Percentiles rank a stretch among this genome's conserved stretches.
Evolutionary conservation across 176 grass and related monocot genomes (phyloP).

Genomic region (Musa troglodytarum): DNA sequence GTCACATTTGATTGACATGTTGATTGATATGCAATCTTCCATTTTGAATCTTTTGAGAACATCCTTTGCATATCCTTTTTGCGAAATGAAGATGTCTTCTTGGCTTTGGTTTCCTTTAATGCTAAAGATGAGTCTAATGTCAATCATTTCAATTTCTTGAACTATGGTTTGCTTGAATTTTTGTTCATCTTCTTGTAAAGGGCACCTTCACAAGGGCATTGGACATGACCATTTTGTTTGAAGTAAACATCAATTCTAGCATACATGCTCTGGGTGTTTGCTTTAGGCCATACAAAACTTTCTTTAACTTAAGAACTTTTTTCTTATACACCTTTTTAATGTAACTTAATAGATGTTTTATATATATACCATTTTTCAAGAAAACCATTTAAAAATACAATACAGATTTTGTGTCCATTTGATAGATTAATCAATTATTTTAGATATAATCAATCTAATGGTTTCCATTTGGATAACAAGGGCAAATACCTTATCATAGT

Average conservation of each 20-base stretch:
- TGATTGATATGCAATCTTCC: no score
- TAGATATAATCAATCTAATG: neutral
- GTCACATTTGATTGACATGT: no score
- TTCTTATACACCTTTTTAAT: neutral
- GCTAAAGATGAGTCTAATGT: no score
- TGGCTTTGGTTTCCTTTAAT: no score
- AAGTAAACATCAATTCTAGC: neutral
- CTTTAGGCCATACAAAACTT: neutral
- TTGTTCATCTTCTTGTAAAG: neutral
- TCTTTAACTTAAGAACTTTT: neutral
- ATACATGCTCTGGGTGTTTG: neutral
- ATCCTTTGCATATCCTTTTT: no score
- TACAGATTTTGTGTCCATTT: neutral
- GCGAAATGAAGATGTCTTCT: no score
- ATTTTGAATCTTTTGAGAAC: no score
- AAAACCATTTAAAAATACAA: neutral
- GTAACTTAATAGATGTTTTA: neutral
- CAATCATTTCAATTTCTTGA: neutral
- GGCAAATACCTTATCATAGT: neutral
- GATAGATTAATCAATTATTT: no score
- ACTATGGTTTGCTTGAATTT: neutral
- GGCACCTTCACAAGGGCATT: neutral
- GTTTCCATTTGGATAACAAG: no score
- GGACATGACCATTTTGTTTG: neutral
- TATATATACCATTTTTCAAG: slow-evolving; percentile 2